Base-by-base conservation (phyloP, 768 basidiomycete genomes). In the Kwoniella bestiolae region DNA sequence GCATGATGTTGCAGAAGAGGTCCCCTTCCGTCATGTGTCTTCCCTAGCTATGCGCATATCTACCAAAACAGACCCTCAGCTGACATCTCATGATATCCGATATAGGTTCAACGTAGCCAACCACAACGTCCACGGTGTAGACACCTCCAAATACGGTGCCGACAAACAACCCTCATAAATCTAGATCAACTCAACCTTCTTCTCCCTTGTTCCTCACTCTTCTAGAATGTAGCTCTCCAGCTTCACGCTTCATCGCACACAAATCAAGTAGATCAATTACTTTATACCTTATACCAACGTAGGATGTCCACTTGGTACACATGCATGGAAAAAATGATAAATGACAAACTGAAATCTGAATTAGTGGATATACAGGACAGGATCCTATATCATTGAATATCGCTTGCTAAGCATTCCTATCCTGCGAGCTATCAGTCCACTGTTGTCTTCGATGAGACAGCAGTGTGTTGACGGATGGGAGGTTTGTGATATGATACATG, bases 91-190 rank as follows among this genome's bases (percentile, higher is more conserved):
- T n/a, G 46, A 47, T 47, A 23, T 9, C 46, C 6, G 21, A 6
- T 21, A 45, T 75, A 95, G 93, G 94, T 87, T 98, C 83, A 98
- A 98, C 84, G 84, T 97, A 53, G 94, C 94, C 73, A 90, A 94
- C 80, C 94, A 96, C 80, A 88, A 87, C 46, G 83, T 87, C 78
- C 94, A 95, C 77, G 93, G 93, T 2, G 87, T 88, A 8, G 90
- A 94, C 74, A 86, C 90, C 21, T 86, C 88, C 63, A 94, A 92
- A 81, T 96, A 95, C 73, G 52, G 52, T 21, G 52, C 52, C 32
- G 50, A 68, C 18, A 63, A 60, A 32, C 71, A 70, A 56, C 64
- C 70, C 25, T 75, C 66, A 70, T 75, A 71, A 53, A 7, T 55
- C 2, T 29, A 55, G 11, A 18, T 34, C 16, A 52, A 12, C 14